Evolutionary conservation across 176 grass and related monocot species (phyloP).

Genomic region (Eragrostis nindensis): DNA sequence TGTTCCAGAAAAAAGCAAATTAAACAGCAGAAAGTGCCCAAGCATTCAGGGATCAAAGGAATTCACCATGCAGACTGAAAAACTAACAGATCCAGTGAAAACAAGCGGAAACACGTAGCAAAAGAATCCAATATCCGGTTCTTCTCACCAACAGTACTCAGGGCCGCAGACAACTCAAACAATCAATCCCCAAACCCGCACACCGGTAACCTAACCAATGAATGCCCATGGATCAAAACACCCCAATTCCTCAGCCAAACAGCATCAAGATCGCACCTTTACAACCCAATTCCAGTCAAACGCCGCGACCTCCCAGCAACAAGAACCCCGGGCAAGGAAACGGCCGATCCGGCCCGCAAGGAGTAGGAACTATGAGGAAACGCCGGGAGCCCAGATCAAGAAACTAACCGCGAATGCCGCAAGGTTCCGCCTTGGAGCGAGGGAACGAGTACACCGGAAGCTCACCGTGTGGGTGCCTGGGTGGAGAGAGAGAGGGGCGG

Average conservation of each 20-base stretch:
- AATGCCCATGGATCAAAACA: not conserved
- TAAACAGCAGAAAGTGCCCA: not conserved
- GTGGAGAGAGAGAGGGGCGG: not conserved
- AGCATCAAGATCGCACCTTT: constrained; percentile 30
- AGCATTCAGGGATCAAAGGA: not conserved
- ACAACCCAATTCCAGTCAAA: not conserved
- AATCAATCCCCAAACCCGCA: not conserved
- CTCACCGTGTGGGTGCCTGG: constrained; percentile 34
- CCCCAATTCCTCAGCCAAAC: not conserved
- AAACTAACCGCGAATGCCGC: not conserved
- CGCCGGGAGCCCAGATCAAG: constrained; percentile 28
- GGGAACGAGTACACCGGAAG: not conserved
- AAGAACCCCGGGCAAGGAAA: constrained; percentile 2
- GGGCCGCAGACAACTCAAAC: not conserved
- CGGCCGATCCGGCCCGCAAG: constrained; percentile 26
- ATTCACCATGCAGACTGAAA: not conserved
- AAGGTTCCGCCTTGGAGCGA: not conserved
- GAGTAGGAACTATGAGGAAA: not conserved
- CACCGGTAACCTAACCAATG: not conserved
- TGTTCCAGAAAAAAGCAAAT: not conserved
- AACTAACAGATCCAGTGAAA: constrained; percentile 32
- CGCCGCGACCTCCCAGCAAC: not conserved
- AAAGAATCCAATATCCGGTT: not conserved
- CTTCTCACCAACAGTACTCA: not conserved
- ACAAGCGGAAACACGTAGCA: not conserved